These are phyloP conservation scores for Ophiostoma montium DNA, from an alignment of 2,329 filamentous ascomycete genomes.

Conservation along the genomic window DNA sequence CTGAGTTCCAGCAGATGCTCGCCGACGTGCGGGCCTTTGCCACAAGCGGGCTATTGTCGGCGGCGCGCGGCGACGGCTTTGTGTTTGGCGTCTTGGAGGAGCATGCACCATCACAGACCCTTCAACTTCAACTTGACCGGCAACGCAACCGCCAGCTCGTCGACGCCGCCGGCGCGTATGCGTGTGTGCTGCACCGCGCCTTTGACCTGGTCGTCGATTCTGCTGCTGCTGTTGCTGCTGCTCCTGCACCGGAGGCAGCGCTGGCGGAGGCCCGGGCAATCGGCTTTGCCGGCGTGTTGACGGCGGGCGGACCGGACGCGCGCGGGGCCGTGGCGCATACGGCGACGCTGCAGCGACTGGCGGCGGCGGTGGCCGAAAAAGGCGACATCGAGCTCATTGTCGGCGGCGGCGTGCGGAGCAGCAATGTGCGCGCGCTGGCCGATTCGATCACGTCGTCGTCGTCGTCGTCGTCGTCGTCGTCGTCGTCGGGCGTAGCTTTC, in stretches of 20 bases:
- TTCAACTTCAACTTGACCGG: constrained; percentile 23
- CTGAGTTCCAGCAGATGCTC: constrained; percentile 31
- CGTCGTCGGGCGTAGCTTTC: constrained; percentile 19
- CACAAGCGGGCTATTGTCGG: constrained; percentile 23
- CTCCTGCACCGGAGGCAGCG: constrained; percentile 12
- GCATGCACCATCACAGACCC: background rate
- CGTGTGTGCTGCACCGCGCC: constrained; percentile 41
- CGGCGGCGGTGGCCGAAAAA: constrained; percentile 13
- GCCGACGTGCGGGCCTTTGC: constrained; percentile 25
- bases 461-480: too few species aligned
- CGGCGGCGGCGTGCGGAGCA: constrained; percentile 34
- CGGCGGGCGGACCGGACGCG: constrained; percentile 33
- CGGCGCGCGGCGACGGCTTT: constrained; percentile 36
- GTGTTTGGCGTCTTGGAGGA: constrained; percentile 35
- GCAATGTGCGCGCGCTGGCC: constrained; percentile 23
- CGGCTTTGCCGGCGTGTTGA: constrained; percentile 38
- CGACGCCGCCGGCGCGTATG: constrained; percentile 25
- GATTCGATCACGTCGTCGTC: too few species aligned
- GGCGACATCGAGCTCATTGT: constrained; percentile 32
- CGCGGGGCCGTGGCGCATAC: constrained; percentile 25
- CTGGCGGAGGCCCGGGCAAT: constrained; percentile 25
- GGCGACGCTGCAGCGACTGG: constrained; percentile 23
- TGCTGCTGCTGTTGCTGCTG: constrained; percentile 21
- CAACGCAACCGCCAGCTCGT: constrained; percentile 28
- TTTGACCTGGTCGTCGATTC: constrained; percentile 32